phyloP scores from a whole-genome alignment of 345 rosid genomes.

The Populus deltoides region DNA sequence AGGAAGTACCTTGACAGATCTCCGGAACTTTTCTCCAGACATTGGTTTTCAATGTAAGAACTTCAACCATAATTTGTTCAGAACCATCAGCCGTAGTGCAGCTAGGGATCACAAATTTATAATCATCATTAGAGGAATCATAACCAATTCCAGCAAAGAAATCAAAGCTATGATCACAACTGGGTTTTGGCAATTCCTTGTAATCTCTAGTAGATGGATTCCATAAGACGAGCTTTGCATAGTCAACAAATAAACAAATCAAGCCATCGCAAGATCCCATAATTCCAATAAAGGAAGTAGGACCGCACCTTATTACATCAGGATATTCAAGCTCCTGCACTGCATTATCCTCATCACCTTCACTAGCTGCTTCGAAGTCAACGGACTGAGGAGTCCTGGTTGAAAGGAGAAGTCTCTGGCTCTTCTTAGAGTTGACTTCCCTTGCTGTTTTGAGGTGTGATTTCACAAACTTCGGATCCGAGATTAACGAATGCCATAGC shows the following conservation, averaged over 20 bases:
- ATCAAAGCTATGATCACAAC: neutral
- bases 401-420: constrained; percentile 23
- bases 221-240: constrained; percentile 28
- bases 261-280: constrained; percentile 42
- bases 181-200: constrained; percentile 23
- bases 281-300: neutral
- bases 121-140: constrained; percentile 28
- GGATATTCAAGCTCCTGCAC: neutral
- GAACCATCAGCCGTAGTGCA: neutral
- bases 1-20: neutral
- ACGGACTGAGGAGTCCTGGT: constrained; percentile 27
- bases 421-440: neutral
- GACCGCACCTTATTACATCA: neutral
- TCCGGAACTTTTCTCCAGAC: constrained; percentile 18
- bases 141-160: constrained; percentile 34
- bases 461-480: neutral
- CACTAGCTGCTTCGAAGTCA: constrained; percentile 9
- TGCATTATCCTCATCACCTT: neutral
- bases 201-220: constrained; percentile 30
- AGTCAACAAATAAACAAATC: constrained; percentile 26
- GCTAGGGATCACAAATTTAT: constrained; percentile 11
- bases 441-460: constrained; percentile 22
- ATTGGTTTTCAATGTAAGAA: constrained; percentile 24
- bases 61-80: constrained; percentile 10
- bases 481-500: neutral